A percentile compares a stretch with the other conserved stretches of the same genome.
These are phyloP conservation scores for Eruca vesicaria DNA, from an alignment of 441 rosid genomes.

Conservation along the genomic window DNA sequence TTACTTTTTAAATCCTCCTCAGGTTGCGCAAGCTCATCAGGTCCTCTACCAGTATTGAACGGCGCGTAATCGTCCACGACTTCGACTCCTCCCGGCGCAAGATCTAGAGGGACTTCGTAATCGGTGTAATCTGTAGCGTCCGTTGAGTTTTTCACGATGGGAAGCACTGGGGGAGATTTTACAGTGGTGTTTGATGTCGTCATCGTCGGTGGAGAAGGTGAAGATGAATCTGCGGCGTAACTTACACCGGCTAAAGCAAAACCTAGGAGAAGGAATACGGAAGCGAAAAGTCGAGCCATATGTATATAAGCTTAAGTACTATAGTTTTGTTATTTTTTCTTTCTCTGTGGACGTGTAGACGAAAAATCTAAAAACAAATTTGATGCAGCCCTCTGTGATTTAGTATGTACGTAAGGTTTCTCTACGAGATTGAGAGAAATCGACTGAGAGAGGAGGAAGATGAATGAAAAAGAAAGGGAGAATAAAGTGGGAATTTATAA, in stretches of 20 bases:
- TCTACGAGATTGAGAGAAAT: background rate
- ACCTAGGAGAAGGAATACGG: constrained; percentile 1
- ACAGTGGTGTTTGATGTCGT: background rate
- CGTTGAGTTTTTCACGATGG: background rate
- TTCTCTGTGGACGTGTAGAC: background rate
- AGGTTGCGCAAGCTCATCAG: constrained; percentile 20
- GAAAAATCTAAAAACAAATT: background rate
- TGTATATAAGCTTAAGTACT: background rate
- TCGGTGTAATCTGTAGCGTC: constrained; percentile 24
- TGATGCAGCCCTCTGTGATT: background rate
- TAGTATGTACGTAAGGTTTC: background rate
- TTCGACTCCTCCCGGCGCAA: constrained; percentile 25
- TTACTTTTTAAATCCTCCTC: background rate
- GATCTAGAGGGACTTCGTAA: constrained; percentile 25
- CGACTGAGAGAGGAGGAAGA: background rate
- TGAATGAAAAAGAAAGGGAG: background rate
- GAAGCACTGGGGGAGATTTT: background rate
- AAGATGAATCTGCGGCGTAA: constrained; percentile 15
- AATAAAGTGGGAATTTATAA: background rate
- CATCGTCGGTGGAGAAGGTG: constrained; percentile 18
- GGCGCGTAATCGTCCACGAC: constrained; percentile 25
- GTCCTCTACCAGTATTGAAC: background rate
- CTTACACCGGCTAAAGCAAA: constrained; percentile 4
- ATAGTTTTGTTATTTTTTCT: background rate
- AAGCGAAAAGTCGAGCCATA: constrained; percentile 9